A percentile compares a stretch with the other conserved stretches of the same genome.
phyloP scores from a whole-genome alignment of 345 rosid genomes.

The Melaleuca quinquenervia region DNA sequence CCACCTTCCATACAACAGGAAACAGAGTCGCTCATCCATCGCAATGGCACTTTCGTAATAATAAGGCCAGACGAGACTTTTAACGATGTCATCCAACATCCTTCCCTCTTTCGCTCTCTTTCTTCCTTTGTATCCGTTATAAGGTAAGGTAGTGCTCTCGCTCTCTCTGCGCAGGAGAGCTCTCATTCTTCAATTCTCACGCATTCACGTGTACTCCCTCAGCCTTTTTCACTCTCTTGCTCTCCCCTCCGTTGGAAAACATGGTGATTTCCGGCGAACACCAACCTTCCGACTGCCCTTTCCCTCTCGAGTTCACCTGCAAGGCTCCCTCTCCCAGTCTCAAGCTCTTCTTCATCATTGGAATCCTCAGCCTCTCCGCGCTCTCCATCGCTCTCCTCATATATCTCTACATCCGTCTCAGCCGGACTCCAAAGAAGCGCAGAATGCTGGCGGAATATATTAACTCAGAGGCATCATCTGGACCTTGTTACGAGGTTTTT shows the following conservation, averaged over 20 bases:
- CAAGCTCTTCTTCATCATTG: slow-evolving; percentile 43
- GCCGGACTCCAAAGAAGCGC: slow-evolving; percentile 38
- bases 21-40: no score
- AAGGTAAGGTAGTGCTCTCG: not conserved
- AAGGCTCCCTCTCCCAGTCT: slow-evolving; percentile 35
- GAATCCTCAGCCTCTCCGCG: slow-evolving; percentile 19
- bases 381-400: slow-evolving; percentile 18
- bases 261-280: slow-evolving; percentile 27
- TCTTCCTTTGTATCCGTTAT: not conserved
- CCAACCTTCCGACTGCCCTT: not conserved
- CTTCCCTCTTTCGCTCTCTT: not conserved
- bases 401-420: slow-evolving; percentile 30
- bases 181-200: not conserved
- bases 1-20: not conserved
- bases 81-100: not conserved
- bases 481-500: no score
- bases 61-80: not conserved
- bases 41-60: not conserved
- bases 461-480: no score
- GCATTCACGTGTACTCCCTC: not conserved
- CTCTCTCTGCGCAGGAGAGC: not conserved
- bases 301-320: slow-evolving; percentile 4
- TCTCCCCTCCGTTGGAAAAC: slow-evolving; percentile 8
- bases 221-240: not conserved
- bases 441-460: slow-evolving; percentile 18